Evolutionary conservation across 768 basidiomycete genomes (phyloP), one percentile per base, ranked within the genome.

Genomic region (Kwoniella dejecticola): DNA sequence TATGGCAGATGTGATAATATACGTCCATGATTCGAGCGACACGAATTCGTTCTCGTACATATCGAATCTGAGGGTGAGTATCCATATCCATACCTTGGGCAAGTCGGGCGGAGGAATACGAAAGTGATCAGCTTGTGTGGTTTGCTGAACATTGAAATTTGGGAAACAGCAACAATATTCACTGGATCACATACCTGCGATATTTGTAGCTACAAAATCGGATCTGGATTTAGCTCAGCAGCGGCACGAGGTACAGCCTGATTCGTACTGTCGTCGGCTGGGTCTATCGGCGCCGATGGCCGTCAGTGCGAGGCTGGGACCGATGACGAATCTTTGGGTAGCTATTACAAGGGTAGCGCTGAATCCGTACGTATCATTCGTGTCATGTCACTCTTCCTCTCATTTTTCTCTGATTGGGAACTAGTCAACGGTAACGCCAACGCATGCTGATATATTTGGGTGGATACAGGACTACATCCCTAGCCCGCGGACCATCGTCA

Each of bases 1-100:
- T 76, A 80, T 90, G 45, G 91, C 90, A 19, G 95, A 99, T 79
- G 90, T 97, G 41, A 89, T 97, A 63, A 85, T 94, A 65, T 97
- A 95, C 76, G 92, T 97, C 30, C 87, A 97, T 72, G 95, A 99
- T 80, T 97, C 94, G 47, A 93, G 91, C 75, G 95, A 99, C 77
- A 97, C 95, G 40, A 98, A 99, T 80, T 96, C 92, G 10, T 99
- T 99, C 78, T 94, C 91, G 47, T 96, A 98, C 80, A 92, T 99
- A 77, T 94, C 91, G 70, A 96, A 95, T 81, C 82, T 97, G 71
- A 85, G 95, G 77, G 93, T 95, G 76, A 59, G 85, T 80, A 36
- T n/a, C n/a, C n/a, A n/a, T n/a, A n/a, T n/a, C n/a, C n/a, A n/a
- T n/a, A n/a, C n/a, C n/a, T n/a, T 42, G n/a, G 13, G 29, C 69